These are phyloP conservation scores for Phytopythium litorale DNA, from an alignment of 352 stramenopile genomes.

Conservation along the genomic window DNA sequence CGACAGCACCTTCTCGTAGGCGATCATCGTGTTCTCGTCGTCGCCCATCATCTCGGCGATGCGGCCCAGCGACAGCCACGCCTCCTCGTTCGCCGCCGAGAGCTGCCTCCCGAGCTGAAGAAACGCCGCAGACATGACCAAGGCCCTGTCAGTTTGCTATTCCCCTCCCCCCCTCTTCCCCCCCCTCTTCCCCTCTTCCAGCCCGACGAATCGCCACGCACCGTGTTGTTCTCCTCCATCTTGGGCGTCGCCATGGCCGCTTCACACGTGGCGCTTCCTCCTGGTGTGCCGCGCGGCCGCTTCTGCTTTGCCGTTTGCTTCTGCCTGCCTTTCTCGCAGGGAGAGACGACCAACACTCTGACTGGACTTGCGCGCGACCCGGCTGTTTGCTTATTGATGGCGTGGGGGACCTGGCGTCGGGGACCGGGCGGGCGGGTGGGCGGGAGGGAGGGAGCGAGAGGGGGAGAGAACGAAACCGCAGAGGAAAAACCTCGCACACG, in stretches of 20 bases:
- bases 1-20: constrained; percentile 85
- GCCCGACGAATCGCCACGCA: constrained; percentile 16
- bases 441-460: constrained; percentile 20
- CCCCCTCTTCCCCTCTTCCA: neutral
- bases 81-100: constrained; percentile 76
- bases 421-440: constrained; percentile 12
- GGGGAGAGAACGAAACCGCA: constrained; percentile 8
- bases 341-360: neutral
- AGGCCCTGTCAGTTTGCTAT: neutral
- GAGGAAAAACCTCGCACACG: constrained; percentile 12
- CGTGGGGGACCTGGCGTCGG: constrained; percentile 21
- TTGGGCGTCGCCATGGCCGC: constrained; percentile 63
- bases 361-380: constrained; percentile 23
- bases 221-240: constrained; percentile 76
- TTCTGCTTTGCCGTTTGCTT: neutral
- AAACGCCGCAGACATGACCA: neutral
- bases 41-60: constrained; percentile 90
- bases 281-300: neutral
- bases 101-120: constrained; percentile 61
- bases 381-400: constrained; percentile 45
- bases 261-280: neutral
- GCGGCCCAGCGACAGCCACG: constrained; percentile 75
- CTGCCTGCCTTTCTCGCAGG: constrained; percentile 1
- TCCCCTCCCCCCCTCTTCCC: too few species aligned
- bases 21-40: constrained; percentile 86